phyloP scores from a whole-genome alignment of 2,329 filamentous ascomycete species.

The Phialemonium atrogriseum region DNA sequence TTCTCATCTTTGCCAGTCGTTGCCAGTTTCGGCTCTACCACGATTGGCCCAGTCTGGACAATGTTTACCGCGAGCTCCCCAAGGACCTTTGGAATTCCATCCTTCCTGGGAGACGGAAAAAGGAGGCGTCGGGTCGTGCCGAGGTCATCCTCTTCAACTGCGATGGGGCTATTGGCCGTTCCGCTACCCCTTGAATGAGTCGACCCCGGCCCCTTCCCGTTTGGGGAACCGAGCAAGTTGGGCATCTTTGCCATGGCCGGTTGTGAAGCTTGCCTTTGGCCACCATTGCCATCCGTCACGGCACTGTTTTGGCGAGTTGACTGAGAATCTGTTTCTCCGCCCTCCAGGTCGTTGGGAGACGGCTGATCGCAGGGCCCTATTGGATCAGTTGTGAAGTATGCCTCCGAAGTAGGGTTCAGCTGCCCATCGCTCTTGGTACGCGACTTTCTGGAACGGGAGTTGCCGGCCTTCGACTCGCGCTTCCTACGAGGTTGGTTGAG shows the following conservation, averaged over 20 bases:
- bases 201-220: constrained; percentile 30
- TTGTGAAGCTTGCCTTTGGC: constrained; percentile 10
- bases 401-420: constrained; percentile 42
- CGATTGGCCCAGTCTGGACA: constrained; percentile 33
- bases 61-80: constrained; percentile 48
- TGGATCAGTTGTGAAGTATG: constrained; percentile 45
- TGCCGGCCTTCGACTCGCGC: constrained; percentile 27
- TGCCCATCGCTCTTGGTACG: constrained; percentile 39
- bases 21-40: constrained; percentile 25
- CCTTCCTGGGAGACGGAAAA: constrained; percentile 68
- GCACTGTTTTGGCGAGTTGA: constrained; percentile 8
- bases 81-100: constrained; percentile 52
- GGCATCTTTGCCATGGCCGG: constrained; percentile 27
- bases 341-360: constrained; percentile 11
- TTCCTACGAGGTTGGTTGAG: constrained; percentile 43
- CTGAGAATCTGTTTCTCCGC: constrained; percentile 11
- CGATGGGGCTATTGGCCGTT: constrained; percentile 48
- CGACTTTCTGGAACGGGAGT: constrained; percentile 37
- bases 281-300: constrained; percentile 9
- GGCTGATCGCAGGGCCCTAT: constrained; percentile 34
- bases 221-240: constrained; percentile 21
- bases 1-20: constrained; percentile 30
- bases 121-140: constrained; percentile 60
- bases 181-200: constrained; percentile 48
- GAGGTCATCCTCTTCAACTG: constrained; percentile 39